Base-by-base conservation (phyloP, 352 stramenopile species). In the Globisporangium spiculum region DNA sequence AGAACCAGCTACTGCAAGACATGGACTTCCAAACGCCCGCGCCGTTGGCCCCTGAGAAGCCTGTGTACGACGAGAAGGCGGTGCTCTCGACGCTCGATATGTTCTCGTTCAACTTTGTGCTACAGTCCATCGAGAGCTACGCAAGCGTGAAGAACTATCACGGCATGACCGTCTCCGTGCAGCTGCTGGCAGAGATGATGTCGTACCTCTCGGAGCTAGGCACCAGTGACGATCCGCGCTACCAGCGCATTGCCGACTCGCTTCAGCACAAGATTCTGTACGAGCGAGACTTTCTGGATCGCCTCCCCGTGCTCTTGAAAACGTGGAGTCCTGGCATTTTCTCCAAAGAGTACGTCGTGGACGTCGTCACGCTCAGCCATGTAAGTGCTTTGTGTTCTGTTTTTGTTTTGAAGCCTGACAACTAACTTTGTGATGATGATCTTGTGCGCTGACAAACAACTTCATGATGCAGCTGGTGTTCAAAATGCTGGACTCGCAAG, bases 31-130 rank as follows among this genome's bases (percentile, higher is more conserved):
- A 80, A 2, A 81, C 77, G 6, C 64, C 76, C 12, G 72, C 68
- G 27, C 76, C 81, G n/a, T 44, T 69, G 27, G 32, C 72, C 27
- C 76, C 81, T 4, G 60, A 75, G 27, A 88, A 84, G 58, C 83
- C 85, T 18, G 70, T 75, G 4, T 86, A 88, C 27, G 78, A 93
- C 64, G 86, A 94, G 60, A 94, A 94, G 65, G 82, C 86, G 1
- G 84, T 94, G 62, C 74, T 96, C 32, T 89, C 86, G 22, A 94
- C 88, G 10, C 74, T 96, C 54, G 88, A 96, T 79, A 96, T 96
- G 88, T 96, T 96, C 70, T 96, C 88, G 10, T 96, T 96, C 76
- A 96, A 96, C 66, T 96, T 96, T 57, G 84, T 96, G 18, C 78
- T 96, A 0, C 88, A 96, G 64, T 96, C 88, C 26, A 91, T 96